Base-by-base conservation (phyloP, 495 filamentous ascomycete genomes). In the Aspergillus affinis region DNA sequence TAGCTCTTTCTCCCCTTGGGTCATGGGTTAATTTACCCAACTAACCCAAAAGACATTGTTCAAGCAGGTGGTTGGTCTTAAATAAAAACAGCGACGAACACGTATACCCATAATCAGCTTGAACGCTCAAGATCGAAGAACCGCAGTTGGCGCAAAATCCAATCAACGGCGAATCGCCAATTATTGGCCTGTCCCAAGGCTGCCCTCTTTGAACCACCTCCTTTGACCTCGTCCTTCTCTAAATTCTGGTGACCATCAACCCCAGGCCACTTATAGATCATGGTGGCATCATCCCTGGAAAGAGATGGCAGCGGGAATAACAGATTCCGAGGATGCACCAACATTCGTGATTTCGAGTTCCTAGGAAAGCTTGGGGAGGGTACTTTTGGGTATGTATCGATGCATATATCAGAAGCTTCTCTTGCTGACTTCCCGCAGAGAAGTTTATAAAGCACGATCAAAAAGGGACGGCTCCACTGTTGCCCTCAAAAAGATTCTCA, bases 281-380 rank as follows among this genome's bases (percentile, higher is more conserved):
- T 78, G 75, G 72, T 65, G 60, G 71, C 68, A 56, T 55, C 59
- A 58, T 66, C 74, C 19, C 61, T 75, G 6, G 72, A 79, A 63
- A 65, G 63, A 56, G 56, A 68, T 48, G 56, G 61, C 52, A 59
- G 80, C 75, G 79, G 76, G 59, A 59, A 72, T 57, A 48, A 67
- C 51, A 65, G 84, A 60, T 98, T 95, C 69, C 75, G 78, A 51
- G 94, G 94, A 29, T 96, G 92, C 77, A 93, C 92, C 20, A 88
- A 82, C 56, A 97, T 99, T 64, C 80, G 78, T 49, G 88, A 94
- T 57, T 99, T 96, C 70, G 90, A 96, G 61, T 82, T 97, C 20
- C 72, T 93, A 60, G 88, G 86, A 51, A 99, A 99, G 78, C 84
- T 99, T 52, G 94, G 94, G 62, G 95, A 99, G 72, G 94, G 94